Conservation (phyloP, 805 yeast species). For the Candida awuae region DNA sequence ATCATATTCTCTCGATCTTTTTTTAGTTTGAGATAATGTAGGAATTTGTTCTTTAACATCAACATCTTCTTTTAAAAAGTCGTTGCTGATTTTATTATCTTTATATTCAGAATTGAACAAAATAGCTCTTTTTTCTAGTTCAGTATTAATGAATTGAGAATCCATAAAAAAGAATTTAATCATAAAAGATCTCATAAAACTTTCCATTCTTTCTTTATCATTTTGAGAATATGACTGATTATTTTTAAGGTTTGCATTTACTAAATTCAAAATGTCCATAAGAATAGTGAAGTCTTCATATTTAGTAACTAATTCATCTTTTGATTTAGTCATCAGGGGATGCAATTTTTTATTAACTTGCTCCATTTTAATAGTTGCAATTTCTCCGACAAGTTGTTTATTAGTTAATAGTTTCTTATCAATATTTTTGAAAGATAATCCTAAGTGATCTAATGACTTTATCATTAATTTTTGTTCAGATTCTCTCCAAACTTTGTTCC, state of each 20-base stretch:
- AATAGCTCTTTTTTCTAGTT: slow-evolving; percentile 29
- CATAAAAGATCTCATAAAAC: slow-evolving; percentile 62
- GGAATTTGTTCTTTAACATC: slow-evolving; percentile 7
- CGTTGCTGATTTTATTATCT: too few relatives aligned
- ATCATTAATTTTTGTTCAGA: slow-evolving; percentile 91
- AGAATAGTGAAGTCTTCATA: slow-evolving; percentile 63
- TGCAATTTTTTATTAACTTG: slow-evolving; percentile 80
- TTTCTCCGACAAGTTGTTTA: slow-evolving; percentile 83
- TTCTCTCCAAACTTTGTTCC: slow-evolving; percentile 99
- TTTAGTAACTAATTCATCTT: slow-evolving; percentile 50
- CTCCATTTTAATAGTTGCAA: slow-evolving; percentile 86
- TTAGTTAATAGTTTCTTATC: slow-evolving; percentile 89
- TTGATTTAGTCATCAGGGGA: slow-evolving; percentile 83
- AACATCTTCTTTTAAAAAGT: slow-evolving; percentile 9
- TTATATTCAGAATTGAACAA: slow-evolving; percentile 21
- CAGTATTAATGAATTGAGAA: slow-evolving; percentile 38
- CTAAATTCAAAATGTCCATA: slow-evolving; percentile 62
- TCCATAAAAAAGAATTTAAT: slow-evolving; percentile 63
- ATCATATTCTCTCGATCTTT: slow-evolving; percentile 50
- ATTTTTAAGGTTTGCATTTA: slow-evolving; percentile 57
- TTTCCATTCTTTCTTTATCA: slow-evolving; percentile 71
- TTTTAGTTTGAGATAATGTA: slow-evolving; percentile 28
- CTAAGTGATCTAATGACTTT: slow-evolving; percentile 91
- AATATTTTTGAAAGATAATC: slow-evolving; percentile 92
- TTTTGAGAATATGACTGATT: slow-evolving; percentile 68